Base-by-base conservation (phyloP, 78 protist species). In the Anaeramoeba ignava region DNA sequence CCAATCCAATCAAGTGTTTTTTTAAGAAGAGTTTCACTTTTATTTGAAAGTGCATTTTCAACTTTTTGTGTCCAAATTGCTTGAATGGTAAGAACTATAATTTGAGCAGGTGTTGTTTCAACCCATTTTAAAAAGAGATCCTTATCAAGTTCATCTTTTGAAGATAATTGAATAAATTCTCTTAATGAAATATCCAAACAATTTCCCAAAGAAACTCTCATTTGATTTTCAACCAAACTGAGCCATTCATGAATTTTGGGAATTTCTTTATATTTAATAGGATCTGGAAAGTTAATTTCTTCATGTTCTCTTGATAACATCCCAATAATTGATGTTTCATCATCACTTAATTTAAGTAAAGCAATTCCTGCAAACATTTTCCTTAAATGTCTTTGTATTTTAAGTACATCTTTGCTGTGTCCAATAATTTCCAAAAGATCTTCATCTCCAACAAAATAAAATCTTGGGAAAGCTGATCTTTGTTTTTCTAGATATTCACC, bases 341-440 rank as follows among this genome's bases (percentile, higher is more conserved):
- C 91, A 3, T 87, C 91, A n/a, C 82, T 87, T 33, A 92, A 83
- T 1, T 39, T 33, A 38, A 39, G 84, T 39, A 82, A 80, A 17
- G 82, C 17, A 17, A 38, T 40, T 40, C 39, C 82, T 42, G 99
- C 95, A 84, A 95, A 96, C 99, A 96, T 93, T 87, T 96, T 96
- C 85, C 84, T 83, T 82, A 95, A 86, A 84, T 95, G 98, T 42
- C 92, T 92, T 88, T 94, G 96, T 34, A 82, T 31, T 38, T 38
- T 82, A 33, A 82, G 33, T 31, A 42, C 82, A 8, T 81, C 78
- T n/a, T 81, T 82, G 80, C 83, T 80, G 40, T 39, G 81, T 38
- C 88, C 88, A 27, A 87, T 8, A n/a, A 84, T 80, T 68, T 81
- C 82, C 17, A 87, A 41, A 78, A 87, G 33, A 34, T 87, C 90